Evolutionary conservation across 1,284 basidiomycete genomes (phyloP).

Genomic region (Pascua sp.): DNA sequence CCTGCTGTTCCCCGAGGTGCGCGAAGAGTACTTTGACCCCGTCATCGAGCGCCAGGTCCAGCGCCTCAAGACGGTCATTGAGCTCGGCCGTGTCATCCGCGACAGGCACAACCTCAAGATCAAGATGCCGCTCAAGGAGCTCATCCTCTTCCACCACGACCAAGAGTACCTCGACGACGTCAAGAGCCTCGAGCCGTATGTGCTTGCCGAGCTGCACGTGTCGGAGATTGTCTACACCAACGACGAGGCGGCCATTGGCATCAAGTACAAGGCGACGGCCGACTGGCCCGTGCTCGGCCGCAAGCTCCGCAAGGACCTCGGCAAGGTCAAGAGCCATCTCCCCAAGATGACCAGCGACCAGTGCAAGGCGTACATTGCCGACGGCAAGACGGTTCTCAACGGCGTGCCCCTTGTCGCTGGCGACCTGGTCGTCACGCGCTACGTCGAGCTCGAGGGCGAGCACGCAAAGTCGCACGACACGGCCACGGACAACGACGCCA

Average conservation of each 20-base stretch:
- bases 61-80: conserved; percentile 92
- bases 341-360: conserved; percentile 75
- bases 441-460: conserved; percentile 64
- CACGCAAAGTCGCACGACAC: conserved; percentile 63
- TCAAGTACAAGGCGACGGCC: conserved; percentile 85
- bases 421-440: conserved; percentile 86
- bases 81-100: conserved; percentile 82
- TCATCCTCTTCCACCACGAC: conserved; percentile 91
- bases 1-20: conserved; percentile 86
- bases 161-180: conserved; percentile 81
- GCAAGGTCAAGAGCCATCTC: conserved; percentile 82
- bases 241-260: conserved; percentile 80
- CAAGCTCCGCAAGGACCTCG: conserved; percentile 91
- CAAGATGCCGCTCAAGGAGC: conserved; percentile 82
- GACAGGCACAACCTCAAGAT: conserved; percentile 85
- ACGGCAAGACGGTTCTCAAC: conserved; percentile 77
- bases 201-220: conserved; percentile 93
- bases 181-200: conserved; percentile 78
- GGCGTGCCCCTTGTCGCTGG: conserved; percentile 86
- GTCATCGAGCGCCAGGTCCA: conserved; percentile 93
- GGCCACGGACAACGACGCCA: conserved; percentile 91
- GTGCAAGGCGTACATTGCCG: conserved; percentile 73
- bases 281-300: conserved; percentile 94
- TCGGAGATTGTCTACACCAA: conserved; percentile 83
- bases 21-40: conserved; percentile 93